Conservation (phyloP, 257 asterid genomes). For the Solanum ossicruentum region DNA sequence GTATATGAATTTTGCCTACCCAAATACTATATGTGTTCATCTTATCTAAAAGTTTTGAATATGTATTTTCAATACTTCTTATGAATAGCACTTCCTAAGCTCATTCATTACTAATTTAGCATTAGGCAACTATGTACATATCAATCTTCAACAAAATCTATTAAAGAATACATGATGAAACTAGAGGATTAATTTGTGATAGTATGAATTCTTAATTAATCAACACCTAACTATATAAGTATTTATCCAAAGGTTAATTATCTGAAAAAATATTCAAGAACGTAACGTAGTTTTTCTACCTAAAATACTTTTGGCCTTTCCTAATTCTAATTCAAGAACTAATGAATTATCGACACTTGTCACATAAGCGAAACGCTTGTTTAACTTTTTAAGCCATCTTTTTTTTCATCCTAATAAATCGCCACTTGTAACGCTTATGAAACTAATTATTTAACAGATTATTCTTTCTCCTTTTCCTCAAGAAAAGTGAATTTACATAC, state of each 20-base stretch:
- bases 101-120: background rate
- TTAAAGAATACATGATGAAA: background rate
- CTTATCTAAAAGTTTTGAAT: background rate
- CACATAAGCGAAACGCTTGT: background rate
- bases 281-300: background rate
- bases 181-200: background rate
- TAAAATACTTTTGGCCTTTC: background rate
- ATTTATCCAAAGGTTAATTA: background rate
- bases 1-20: accelerated
- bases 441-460: background rate
- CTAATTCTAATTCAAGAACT: background rate
- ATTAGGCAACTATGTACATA: background rate
- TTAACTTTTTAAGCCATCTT: background rate
- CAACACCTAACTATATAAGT: background rate
- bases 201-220: background rate
- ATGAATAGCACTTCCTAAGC: background rate
- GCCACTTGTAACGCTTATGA: background rate
- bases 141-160: background rate
- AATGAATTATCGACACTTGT: background rate
- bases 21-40: background rate
- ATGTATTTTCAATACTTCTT: background rate
- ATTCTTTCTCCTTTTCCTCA: background rate
- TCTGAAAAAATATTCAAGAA: background rate
- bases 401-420: background rate
- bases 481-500: background rate